A percentile compares a stretch with the other conserved stretches of the same genome.
Conservation (phyloP, 2,329 filamentous ascomycete genomes). For the Nectriaceae sp. region DNA sequence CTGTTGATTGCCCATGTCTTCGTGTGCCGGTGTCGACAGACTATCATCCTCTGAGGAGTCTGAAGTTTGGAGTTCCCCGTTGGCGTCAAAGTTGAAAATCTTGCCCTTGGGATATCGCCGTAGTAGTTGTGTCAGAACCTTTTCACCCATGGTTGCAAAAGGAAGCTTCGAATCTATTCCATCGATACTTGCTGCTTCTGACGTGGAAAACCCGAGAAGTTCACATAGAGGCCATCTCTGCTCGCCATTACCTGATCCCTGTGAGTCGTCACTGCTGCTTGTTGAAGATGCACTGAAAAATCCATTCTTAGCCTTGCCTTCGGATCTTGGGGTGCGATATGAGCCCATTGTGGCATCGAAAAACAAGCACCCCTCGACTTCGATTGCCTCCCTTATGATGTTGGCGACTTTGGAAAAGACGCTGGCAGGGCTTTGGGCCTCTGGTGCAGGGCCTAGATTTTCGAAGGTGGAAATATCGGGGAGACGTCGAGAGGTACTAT, state of each 20-base stretch:
- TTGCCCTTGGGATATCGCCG: constrained; percentile 47
- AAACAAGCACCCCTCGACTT: constrained; percentile 39
- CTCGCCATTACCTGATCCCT: too few relatives aligned
- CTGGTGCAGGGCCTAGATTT: too few relatives aligned
- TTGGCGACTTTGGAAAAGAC: constrained; percentile 47
- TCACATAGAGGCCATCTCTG: constrained; percentile 23
- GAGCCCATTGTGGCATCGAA: constrained; percentile 25
- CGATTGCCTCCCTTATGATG: constrained; percentile 43
- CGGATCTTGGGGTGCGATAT: constrained; percentile 19
- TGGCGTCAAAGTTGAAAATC: constrained; percentile 45
- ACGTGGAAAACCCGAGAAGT: constrained; percentile 42
- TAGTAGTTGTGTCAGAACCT: constrained; percentile 42
- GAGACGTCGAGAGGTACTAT: constrained; percentile 1
- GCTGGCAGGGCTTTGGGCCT: neutral
- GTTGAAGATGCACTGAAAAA: constrained; percentile 7
- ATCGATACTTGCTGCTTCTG: constrained; percentile 34
- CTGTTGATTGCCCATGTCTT: neutral
- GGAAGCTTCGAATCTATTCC: constrained; percentile 17
- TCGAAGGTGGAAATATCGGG: constrained; percentile 1
- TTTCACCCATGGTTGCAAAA: constrained; percentile 35
- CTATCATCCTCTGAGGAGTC: constrained; percentile 32
- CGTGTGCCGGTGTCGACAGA: too few relatives aligned
- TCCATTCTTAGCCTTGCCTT: neutral
- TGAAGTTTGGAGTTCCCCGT: constrained; percentile 36
- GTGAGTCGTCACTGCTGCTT: constrained; percentile 28